Conservation (phyloP, 78 protist genomes). For the Dictyostelium capitatum region DNA sequence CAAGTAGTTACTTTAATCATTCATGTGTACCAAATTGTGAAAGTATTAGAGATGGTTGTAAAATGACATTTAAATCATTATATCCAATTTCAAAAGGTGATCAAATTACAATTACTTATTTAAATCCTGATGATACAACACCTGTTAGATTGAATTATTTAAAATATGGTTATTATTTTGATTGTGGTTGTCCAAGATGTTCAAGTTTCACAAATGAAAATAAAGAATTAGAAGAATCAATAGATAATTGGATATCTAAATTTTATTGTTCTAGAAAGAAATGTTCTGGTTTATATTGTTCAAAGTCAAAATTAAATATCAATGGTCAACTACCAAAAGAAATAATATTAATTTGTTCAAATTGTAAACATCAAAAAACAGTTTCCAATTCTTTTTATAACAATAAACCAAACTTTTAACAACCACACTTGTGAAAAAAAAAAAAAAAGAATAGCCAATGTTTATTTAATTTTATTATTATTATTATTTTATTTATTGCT, state of each 20-base stretch:
- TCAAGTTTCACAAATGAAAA: neutral
- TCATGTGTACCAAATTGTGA: slow-evolving; percentile 67
- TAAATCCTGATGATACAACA: slow-evolving; percentile 8
- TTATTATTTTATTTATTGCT: no score
- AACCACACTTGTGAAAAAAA: neutral
- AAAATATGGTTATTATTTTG: slow-evolving; percentile 37
- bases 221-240: neutral
- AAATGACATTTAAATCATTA: slow-evolving; percentile 46
- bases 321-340: neutral
- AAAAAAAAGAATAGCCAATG: no score
- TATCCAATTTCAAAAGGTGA: slow-evolving; percentile 42
- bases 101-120: slow-evolving; percentile 33
- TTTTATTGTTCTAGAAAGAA: slow-evolving; percentile 26
- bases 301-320: slow-evolving; percentile 8
- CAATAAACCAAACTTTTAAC: neutral
- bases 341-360: neutral
- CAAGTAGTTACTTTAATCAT: slow-evolving; percentile 51
- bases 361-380: neutral
- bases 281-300: slow-evolving; percentile 57
- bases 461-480: no score
- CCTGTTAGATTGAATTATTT: slow-evolving; percentile 19
- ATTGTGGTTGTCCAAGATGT: slow-evolving; percentile 72
- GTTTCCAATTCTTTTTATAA: neutral
- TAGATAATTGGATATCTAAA: slow-evolving; percentile 63
- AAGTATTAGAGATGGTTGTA: slow-evolving; percentile 35